Conservation (phyloP, 257 asterid species). For the Nicotiana tabacum region DNA sequence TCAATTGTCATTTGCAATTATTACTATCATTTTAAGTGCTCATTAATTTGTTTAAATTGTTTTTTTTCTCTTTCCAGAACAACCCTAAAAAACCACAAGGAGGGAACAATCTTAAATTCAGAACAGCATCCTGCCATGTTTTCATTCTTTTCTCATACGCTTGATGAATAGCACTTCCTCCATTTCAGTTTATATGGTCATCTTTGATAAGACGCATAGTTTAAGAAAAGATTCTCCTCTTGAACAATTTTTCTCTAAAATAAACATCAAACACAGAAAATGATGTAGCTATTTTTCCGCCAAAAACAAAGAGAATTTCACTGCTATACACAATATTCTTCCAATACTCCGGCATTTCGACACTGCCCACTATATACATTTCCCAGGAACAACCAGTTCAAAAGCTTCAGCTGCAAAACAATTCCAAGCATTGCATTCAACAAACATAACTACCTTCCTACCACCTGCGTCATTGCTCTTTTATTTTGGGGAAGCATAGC, state of each 20-base stretch:
- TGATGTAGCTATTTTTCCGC: neutral
- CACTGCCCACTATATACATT: neutral
- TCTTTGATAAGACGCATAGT: neutral
- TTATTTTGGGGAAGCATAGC: slow-evolving; percentile 34
- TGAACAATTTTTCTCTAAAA: neutral
- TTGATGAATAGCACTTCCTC: neutral
- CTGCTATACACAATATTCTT: neutral
- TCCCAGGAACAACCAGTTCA: neutral
- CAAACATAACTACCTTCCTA: neutral
- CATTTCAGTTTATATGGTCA: neutral
- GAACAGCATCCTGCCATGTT: neutral
- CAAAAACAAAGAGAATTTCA: neutral
- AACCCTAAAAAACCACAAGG: neutral
- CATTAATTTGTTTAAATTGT: neutral
- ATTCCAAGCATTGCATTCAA: neutral
- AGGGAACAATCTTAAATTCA: neutral
- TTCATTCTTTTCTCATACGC: no score
- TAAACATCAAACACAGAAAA: neutral
- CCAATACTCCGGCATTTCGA: neutral
- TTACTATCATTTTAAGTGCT: neutral
- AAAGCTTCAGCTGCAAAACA: neutral
- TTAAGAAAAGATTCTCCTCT: neutral
- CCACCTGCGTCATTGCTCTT: slow-evolving; percentile 9
- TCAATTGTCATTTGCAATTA: neutral
- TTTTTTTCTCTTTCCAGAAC: neutral